Percentiles rank a stretch among this genome's conserved stretches.
These are phyloP conservation scores for Phanerochaete carnosa DNA, from an alignment of 768 basidiomycete species.

Conservation along the genomic window DNA sequence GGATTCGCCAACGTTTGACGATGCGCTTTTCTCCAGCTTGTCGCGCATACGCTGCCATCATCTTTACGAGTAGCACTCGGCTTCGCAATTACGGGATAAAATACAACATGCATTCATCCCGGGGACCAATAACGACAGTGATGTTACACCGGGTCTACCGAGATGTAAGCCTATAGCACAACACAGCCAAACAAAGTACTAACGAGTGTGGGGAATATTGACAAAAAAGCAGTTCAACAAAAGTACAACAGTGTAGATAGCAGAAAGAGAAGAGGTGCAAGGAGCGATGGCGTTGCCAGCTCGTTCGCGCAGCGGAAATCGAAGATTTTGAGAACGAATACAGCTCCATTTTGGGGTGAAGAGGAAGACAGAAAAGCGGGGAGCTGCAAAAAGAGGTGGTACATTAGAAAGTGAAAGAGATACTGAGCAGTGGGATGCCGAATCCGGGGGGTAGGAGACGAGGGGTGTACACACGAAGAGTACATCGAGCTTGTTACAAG, in stretches of 20 bases:
- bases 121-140: neutral
- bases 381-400: neutral
- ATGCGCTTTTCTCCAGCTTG: too few species aligned
- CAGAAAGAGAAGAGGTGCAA: neutral
- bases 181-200: neutral
- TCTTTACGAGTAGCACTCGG: too few species aligned
- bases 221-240: neutral
- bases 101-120: neutral
- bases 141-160: slow-evolving; percentile 9
- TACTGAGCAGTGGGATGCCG: neutral
- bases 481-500: slow-evolving; percentile 1
- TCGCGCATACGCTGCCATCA: too few species aligned
- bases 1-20: too few species aligned
- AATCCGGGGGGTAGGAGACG: neutral
- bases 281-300: neutral
- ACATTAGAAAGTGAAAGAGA: neutral
- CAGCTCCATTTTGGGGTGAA: neutral
- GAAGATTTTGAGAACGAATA: neutral
- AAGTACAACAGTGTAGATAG: neutral
- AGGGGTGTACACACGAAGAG: neutral
- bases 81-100: neutral
- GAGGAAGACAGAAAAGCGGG: neutral
- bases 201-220: neutral
- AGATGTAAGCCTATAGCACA: slow-evolving; percentile 1
- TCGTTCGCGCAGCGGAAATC: slow-evolving; percentile 1